Base-by-base conservation (phyloP, 164 flowering plant genomes). In the Cinnamomum micranthum region DNA sequence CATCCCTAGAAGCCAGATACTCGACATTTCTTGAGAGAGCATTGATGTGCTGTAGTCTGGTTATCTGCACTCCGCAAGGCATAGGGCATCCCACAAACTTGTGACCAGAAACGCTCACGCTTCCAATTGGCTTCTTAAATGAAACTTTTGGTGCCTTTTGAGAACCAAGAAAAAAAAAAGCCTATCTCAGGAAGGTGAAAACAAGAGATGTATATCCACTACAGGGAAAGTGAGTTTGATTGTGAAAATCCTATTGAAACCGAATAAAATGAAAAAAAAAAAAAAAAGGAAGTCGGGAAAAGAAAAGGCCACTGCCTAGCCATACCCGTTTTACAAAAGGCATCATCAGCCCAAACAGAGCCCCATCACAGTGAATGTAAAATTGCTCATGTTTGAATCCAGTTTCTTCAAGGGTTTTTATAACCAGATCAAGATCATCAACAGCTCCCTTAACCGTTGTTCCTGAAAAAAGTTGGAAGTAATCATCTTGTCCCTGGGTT, bases 371-470 rank as follows among this genome's bases (percentile, higher is more conserved):
- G 69, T 94, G 98, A 76, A 94, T 91, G 81, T 94, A 94, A 85
- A 94, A 94, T 62, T 88, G 82, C 71, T 92, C 93, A 22, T 89
- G 90, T 6, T 83, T 50, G 74, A 88, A 94, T 69, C 98, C 98
- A 81, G 85, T 67, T 73, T 92, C 92, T 82, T 92, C 92, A 73
- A 94, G 95, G 35, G 92, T 91, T 74, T 88, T 69, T 79, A 94
- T 88, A 2, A 94, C 97, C 77, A 92, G 88, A 87, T 94, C 98
- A 68, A 94, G 97, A 82, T 94, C 98, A 82, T 94, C 98, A 60
- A 94, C 98, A 78, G 98, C 98, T 81, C 98, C 97, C 80, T 94
- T 94, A n/a, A 94, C 98, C 75, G 97, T 94, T 71, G 98, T 94
- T 74, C 98, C 98, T 94, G 90, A 65, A 83, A 77, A 23, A 75